Evolutionary conservation across 1,284 basidiomycete species (phyloP).

Genomic region (Leccinum subfulvum): DNA sequence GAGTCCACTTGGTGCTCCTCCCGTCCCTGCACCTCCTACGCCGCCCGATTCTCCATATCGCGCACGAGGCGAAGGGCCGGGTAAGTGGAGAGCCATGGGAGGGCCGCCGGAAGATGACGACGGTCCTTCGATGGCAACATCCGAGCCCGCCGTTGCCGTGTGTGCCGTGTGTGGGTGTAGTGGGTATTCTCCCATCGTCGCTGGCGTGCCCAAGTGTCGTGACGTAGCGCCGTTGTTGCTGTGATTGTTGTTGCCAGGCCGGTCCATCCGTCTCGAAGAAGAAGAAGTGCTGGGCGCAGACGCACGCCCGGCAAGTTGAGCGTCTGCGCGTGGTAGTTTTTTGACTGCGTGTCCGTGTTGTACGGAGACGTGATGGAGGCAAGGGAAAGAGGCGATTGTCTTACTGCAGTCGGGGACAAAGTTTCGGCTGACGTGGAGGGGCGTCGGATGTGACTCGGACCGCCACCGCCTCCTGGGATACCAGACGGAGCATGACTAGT

Average conservation of each 20-base stretch:
- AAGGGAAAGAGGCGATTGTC: slow-evolving; percentile 34
- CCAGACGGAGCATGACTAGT: slow-evolving; percentile 19
- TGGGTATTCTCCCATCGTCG: slow-evolving; percentile 19
- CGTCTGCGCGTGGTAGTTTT: slow-evolving; percentile 56
- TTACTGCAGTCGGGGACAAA: slow-evolving; percentile 30
- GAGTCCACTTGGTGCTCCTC: neutral
- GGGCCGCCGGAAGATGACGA: slow-evolving; percentile 13
- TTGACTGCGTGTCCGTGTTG: slow-evolving; percentile 41
- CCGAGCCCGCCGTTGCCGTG: slow-evolving; percentile 20
- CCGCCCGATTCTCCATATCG: slow-evolving; percentile 29
- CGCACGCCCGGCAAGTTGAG: slow-evolving; percentile 47
- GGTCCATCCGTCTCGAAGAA: slow-evolving; percentile 30
- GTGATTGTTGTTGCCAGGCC: slow-evolving; percentile 29
- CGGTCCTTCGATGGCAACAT: slow-evolving; percentile 33
- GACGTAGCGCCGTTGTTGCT: neutral
- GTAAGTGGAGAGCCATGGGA: slow-evolving; percentile 30
- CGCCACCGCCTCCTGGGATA: slow-evolving; percentile 7
- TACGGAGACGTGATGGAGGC: slow-evolving; percentile 35
- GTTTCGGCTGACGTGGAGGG: slow-evolving; percentile 27
- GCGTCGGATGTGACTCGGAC: slow-evolving; percentile 28
- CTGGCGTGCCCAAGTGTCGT: slow-evolving; percentile 4
- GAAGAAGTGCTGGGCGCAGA: slow-evolving; percentile 41
- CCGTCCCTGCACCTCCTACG: neutral
- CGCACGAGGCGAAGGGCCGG: slow-evolving; percentile 28
- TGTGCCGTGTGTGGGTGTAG: slow-evolving; percentile 15